These are phyloP conservation scores for Cyberlindnera sargentensis DNA, from an alignment of 805 yeast species.

Conservation along the genomic window DNA sequence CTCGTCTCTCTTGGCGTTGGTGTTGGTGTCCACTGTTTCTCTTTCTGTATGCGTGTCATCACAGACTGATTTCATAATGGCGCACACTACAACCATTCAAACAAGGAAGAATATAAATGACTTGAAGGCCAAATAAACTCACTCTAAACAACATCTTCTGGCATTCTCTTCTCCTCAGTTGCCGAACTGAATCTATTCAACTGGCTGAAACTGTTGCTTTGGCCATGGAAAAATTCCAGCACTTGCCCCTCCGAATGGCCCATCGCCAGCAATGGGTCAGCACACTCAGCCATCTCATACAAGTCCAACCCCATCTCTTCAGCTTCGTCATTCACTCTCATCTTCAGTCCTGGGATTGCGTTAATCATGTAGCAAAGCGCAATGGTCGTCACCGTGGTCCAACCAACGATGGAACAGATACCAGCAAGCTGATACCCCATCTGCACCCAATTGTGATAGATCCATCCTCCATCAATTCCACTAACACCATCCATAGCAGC, in stretches of 20 bases:
- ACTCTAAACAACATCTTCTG: too few relatives aligned
- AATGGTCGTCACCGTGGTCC: slow-evolving; percentile 39
- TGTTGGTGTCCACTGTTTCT: too few relatives aligned
- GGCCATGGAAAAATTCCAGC: slow-evolving; percentile 5
- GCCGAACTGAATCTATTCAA: too few relatives aligned
- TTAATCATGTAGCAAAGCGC: slow-evolving; percentile 40
- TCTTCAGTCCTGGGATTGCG: slow-evolving; percentile 41
- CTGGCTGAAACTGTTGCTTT: too few relatives aligned
- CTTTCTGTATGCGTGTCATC: too few relatives aligned
- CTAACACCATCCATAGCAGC: slow-evolving; percentile 85
- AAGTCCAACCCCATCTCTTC: slow-evolving; percentile 47
- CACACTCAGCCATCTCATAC: slow-evolving; percentile 43
- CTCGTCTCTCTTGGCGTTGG: too few relatives aligned
- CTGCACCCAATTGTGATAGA: slow-evolving; percentile 85
- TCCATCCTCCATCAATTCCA: slow-evolving; percentile 87
- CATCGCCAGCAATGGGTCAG: slow-evolving; percentile 26
- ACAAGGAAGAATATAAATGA: too few relatives aligned
- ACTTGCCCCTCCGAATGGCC: slow-evolving; percentile 3
- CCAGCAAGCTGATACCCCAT: slow-evolving; percentile 83
- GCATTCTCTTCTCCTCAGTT: too few relatives aligned
- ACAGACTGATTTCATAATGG: too few relatives aligned
- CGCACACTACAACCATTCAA: too few relatives aligned
- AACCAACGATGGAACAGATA: slow-evolving; percentile 29
- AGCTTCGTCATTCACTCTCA: slow-evolving; percentile 38
- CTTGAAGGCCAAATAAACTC: too few relatives aligned